Conservation (phyloP, 768 basidiomycete genomes). For the Coprinopsis sp. region DNA sequence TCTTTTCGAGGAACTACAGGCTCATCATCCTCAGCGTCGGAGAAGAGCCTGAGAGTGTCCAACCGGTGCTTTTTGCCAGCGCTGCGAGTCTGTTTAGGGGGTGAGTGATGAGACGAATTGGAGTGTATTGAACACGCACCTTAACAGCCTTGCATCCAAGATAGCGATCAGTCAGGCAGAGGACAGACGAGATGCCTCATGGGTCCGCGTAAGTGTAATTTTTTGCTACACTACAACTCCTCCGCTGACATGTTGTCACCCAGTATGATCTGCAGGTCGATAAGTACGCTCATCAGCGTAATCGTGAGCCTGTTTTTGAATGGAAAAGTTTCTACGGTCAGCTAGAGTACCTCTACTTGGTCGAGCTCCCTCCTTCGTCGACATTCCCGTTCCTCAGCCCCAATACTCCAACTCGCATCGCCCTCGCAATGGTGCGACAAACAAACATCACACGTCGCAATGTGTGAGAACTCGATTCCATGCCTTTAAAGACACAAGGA, state of each 20-base stretch:
- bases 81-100: no score
- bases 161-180: neutral
- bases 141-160: slow-evolving; percentile 1
- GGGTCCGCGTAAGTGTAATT: slow-evolving; percentile 1
- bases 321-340: neutral
- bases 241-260: neutral
- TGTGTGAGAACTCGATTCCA: neutral
- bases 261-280: slow-evolving; percentile 3
- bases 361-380: neutral
- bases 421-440: neutral
- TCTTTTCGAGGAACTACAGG: no score
- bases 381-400: neutral
- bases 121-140: no score
- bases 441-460: neutral
- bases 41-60: no score
- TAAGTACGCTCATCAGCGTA: neutral
- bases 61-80: no score
- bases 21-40: no score
- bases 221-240: neutral
- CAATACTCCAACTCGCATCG: neutral
- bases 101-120: no score
- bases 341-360: neutral
- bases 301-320: neutral
- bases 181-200: slow-evolving; percentile 5
- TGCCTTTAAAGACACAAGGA: slow-evolving; percentile 3